Conservation (phyloP, 208 protist species). For the Acanthamoeba lenticulata region DNA sequence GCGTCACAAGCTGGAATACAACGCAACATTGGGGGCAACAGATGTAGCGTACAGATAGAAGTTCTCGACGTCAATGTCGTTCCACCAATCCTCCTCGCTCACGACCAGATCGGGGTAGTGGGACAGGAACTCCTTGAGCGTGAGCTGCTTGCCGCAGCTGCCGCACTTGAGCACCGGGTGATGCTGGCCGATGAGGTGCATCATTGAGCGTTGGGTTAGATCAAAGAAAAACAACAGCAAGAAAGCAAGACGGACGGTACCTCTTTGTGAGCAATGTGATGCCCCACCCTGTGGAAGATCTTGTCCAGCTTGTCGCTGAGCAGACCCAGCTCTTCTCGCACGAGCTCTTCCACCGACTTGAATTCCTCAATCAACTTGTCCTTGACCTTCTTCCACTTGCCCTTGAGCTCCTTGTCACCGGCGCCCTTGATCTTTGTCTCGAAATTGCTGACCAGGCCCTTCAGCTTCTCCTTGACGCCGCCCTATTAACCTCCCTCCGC, state of each 20-base stretch:
- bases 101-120: background rate
- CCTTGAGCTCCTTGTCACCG: background rate
- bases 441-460: background rate
- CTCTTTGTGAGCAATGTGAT: conserved; percentile 21
- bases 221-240: too few relatives aligned
- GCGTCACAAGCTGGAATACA: background rate
- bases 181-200: background rate
- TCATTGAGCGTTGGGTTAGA: background rate
- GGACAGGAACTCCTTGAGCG: background rate
- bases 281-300: background rate
- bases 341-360: background rate
- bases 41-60: background rate
- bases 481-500: too few relatives aligned
- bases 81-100: background rate
- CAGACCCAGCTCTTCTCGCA: background rate
- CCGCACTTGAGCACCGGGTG: conserved; percentile 12
- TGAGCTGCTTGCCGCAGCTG: background rate
- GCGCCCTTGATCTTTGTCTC: background rate
- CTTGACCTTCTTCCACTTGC: conserved; percentile 28
- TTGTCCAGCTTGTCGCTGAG: background rate
- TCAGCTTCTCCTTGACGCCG: background rate
- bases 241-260: background rate
- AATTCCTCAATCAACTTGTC: background rate
- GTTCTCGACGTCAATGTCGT: background rate
- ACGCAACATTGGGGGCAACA: background rate